Conservation (phyloP, 2,329 filamentous ascomycete genomes). For the Neurospora crassa region DNA sequence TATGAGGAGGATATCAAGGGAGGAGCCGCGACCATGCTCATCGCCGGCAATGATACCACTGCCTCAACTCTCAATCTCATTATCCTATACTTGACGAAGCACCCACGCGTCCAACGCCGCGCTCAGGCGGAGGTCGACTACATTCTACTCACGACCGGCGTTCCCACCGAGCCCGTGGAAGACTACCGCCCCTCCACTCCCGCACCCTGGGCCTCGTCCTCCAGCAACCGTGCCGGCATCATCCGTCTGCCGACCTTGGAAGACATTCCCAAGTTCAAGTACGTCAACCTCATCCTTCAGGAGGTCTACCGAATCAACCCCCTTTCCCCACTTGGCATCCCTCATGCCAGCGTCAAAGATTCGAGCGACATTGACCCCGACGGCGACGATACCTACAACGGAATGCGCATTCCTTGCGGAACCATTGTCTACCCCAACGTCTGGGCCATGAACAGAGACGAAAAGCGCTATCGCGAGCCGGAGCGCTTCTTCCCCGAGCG, state of each 20-base stretch:
- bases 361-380: not conserved
- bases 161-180: not conserved
- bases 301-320: conserved; percentile 29
- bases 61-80: conserved; percentile 25
- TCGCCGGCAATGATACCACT: conserved; percentile 22
- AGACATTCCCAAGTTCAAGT: conserved; percentile 24
- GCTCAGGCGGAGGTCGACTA: conserved; percentile 25
- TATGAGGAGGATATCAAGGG: conserved; percentile 21
- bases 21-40: conserved; percentile 20
- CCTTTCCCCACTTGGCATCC: conserved; percentile 26
- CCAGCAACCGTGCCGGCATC: conserved; percentile 18
- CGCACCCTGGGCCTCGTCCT: not conserved
- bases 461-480: conserved; percentile 21
- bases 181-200: not conserved
- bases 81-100: conserved; percentile 31
- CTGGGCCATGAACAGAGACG: conserved; percentile 30
- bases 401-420: conserved; percentile 34
- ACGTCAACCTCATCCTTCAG: conserved; percentile 22
- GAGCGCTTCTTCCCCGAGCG: conserved; percentile 24
- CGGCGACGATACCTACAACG: conserved; percentile 30
- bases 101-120: conserved; percentile 27
- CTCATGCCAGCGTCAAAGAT: conserved; percentile 26
- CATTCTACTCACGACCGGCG: conserved; percentile 11
- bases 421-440: conserved; percentile 31
- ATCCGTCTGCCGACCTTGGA: conserved; percentile 21